Percentiles rank a stretch among this genome's conserved stretches.
These are phyloP conservation scores for Potentilla sterilis DNA, from an alignment of 306 rosid genomes.

Conservation along the genomic window DNA sequence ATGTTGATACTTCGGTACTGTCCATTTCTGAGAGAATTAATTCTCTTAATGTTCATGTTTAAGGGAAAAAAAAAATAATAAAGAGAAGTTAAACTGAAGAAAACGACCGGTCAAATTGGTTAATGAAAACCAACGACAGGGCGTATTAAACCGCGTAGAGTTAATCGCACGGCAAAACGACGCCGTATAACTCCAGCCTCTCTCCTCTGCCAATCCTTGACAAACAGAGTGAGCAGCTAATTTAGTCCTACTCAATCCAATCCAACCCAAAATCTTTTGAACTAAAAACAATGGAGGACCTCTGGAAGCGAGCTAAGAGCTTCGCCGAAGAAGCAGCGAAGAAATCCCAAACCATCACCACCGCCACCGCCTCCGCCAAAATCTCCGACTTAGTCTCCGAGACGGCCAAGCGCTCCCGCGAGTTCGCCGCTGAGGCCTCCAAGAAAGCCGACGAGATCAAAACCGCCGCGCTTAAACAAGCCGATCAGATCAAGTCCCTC, in stretches of 20 bases:
- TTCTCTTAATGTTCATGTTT: too few relatives aligned
- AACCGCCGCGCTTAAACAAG: slow-evolving; percentile 71
- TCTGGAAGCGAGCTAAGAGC: slow-evolving; percentile 81
- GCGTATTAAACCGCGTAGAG: neutral
- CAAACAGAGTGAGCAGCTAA: neutral
- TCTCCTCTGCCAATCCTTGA: neutral
- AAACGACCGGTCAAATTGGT: neutral
- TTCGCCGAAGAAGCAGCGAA: slow-evolving; percentile 97
- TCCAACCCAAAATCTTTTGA: neutral
- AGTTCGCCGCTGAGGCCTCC: slow-evolving; percentile 94
- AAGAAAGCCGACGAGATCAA: slow-evolving; percentile 83
- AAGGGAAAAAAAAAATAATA: too few relatives aligned
- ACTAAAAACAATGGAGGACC: slow-evolving; percentile 58
- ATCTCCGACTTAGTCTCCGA: slow-evolving; percentile 91
- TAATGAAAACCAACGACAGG: neutral
- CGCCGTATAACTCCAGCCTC: neutral
- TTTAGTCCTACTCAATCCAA: neutral
- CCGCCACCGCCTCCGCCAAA: slow-evolving; percentile 38
- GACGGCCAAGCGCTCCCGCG: slow-evolving; percentile 86
- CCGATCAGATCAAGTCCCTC: slow-evolving; percentile 83
- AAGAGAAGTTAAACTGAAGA: neutral
- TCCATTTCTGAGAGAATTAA: too few relatives aligned
- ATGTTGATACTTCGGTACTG: too few relatives aligned
- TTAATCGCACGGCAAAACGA: neutral
- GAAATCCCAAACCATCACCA: slow-evolving; percentile 59